Evolutionary conservation across 2,329 filamentous ascomycete genomes (phyloP).

Genomic region (Diplodia intermedia): DNA sequence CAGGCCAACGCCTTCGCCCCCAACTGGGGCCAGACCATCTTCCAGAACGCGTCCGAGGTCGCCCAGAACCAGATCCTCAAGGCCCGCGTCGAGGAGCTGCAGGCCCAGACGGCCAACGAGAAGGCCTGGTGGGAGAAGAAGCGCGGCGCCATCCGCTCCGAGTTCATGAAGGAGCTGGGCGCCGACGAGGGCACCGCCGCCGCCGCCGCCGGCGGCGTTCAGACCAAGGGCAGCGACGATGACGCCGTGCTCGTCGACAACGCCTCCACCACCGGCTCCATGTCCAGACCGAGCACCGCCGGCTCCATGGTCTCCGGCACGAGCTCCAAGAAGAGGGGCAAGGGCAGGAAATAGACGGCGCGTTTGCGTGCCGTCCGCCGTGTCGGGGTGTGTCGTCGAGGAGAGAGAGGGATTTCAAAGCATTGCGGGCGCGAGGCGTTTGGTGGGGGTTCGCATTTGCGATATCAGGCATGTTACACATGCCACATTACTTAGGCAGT

Average conservation of each 20-base stretch:
- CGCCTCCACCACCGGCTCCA: slow-evolving; percentile 36
- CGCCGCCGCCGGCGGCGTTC: slow-evolving; percentile 34
- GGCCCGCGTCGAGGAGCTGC: slow-evolving; percentile 75
- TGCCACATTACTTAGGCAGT: neutral
- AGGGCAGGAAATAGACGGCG: slow-evolving; percentile 65
- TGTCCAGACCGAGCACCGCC: slow-evolving; percentile 23
- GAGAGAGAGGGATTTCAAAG: slow-evolving; percentile 2
- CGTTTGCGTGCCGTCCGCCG: slow-evolving; percentile 39
- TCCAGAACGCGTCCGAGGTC: slow-evolving; percentile 97
- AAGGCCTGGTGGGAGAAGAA: slow-evolving; percentile 94
- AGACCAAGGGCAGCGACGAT: slow-evolving; percentile 63
- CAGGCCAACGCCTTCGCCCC: slow-evolving; percentile 90
- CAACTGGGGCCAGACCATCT: slow-evolving; percentile 92
- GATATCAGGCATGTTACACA: neutral
- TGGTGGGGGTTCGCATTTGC: slow-evolving; percentile 23
- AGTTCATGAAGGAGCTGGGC: slow-evolving; percentile 83
- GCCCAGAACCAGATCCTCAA: slow-evolving; percentile 81
- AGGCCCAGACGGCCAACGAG: slow-evolving; percentile 73
- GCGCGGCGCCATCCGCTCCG: slow-evolving; percentile 72
- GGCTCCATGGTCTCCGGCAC: slow-evolving; percentile 8
- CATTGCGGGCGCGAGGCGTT: slow-evolving; percentile 30
- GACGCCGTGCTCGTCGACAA: slow-evolving; percentile 80
- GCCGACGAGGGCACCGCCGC: slow-evolving; percentile 51
- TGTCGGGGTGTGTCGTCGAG: slow-evolving; percentile 6
- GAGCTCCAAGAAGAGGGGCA: slow-evolving; percentile 63